Conservation (phyloP, 495 filamentous ascomycete genomes). For the Penicillium ochrochloron region DNA sequence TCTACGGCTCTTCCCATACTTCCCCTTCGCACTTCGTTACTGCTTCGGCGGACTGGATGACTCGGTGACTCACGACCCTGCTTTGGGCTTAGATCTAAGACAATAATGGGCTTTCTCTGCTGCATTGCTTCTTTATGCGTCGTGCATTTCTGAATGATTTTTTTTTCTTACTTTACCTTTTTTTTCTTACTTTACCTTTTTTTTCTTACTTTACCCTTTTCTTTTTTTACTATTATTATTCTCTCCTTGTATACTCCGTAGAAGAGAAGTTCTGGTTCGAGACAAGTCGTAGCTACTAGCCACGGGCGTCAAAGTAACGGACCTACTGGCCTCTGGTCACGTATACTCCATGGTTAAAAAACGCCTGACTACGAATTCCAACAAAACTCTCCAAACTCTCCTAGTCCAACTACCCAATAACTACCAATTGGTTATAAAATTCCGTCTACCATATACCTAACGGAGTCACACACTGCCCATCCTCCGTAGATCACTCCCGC, state of each 20-base stretch:
- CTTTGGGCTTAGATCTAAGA: constrained; percentile 14
- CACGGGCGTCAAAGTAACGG: background rate
- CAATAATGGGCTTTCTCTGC: background rate
- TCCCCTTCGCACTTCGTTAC: background rate
- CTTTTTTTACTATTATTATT: too few relatives aligned
- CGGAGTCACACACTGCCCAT: background rate
- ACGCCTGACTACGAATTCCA: background rate
- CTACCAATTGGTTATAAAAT: too few relatives aligned
- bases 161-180: background rate
- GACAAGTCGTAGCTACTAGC: background rate
- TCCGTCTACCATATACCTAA: too few relatives aligned
- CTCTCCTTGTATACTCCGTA: background rate
- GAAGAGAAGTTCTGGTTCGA: too few relatives aligned
- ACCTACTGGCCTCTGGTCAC: too few relatives aligned
- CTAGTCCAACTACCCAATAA: too few relatives aligned
- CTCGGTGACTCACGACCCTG: background rate
- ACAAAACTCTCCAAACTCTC: too few relatives aligned
- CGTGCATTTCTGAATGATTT: background rate
- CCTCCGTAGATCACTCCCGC: constrained; percentile 1
- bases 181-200: background rate
- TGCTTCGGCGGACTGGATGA: constrained; percentile 1
- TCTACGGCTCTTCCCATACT: background rate
- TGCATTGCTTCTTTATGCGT: background rate
- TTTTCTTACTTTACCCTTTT: background rate
- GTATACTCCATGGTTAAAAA: too few relatives aligned